Evolutionary conservation across 2,329 filamentous ascomycete genomes (phyloP), one percentile per base, ranked within the genome.

Genomic region (Calonectria honghensis): DNA sequence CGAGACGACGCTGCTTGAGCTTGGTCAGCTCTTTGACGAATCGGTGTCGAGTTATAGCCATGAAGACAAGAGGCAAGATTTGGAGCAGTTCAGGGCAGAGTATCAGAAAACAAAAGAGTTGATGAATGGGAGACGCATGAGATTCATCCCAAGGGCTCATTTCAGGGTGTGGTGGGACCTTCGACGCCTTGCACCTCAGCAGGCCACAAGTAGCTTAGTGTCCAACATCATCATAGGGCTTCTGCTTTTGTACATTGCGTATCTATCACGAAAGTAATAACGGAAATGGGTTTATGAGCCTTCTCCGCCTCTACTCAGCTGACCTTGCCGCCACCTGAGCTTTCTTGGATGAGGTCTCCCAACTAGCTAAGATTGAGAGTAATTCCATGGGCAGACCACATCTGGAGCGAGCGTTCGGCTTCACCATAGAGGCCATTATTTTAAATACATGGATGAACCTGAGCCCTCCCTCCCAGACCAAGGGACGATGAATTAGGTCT

Each of bases 131-230:
- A 61, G 37, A 35, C 32, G 35, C 3, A 39, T 39, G n/a, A 61
- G n/a, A 24, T 61, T 61, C 16, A 24, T 39, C 13, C 57, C 57
- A 4, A 37, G 57, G n/a, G 0, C 57, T 14, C 57, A 61, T n/a
- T 27, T 61, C 13, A 27, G 32, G 13, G 57, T 24, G 5, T 61
- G 57, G 57, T 39, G 32, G 57, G 57, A 61, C 32, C 39, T 61
- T 5, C 57, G 35, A 18, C 57, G 57, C n/a, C n/a, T 61, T n/a
- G 32, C n/a, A 14, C 32, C 57, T 2, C 57, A 39, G 11, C 4
- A 39, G 27, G 20, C 57, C 6, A 61, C 20, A 9, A 35, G 32
- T 1, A 14, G 35, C 35, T 61, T 14, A 14, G 14, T 32, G 24
- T 39, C 35, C n/a, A 61, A 61, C 14, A 27, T 39, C 6, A 39